Percentiles rank a stretch among this genome's conserved stretches.
These are phyloP conservation scores for Hanseniaspora singularis DNA, from an alignment of 805 yeast genomes.

Conservation along the genomic window DNA sequence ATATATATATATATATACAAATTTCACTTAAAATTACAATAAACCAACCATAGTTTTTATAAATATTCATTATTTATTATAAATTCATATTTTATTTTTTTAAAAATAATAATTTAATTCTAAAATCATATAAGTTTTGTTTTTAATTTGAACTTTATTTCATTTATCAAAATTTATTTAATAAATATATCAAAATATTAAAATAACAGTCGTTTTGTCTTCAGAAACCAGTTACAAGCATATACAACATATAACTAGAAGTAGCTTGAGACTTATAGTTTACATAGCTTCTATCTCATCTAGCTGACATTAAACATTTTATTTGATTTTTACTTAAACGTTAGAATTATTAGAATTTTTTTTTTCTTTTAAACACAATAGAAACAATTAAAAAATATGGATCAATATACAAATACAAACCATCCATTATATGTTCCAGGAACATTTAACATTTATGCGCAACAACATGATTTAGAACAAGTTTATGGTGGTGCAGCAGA, in stretches of 20 bases:
- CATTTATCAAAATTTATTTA: too few relatives aligned
- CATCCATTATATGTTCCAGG: conserved; percentile 44
- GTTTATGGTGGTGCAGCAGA: conserved; percentile 21
- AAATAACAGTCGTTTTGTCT: conserved; percentile 12
- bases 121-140: too few relatives aligned
- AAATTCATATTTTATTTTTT: too few relatives aligned
- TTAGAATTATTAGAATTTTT: too few relatives aligned
- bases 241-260: not conserved
- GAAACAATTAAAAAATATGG: conserved; percentile 21
- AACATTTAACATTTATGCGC: conserved; percentile 40
- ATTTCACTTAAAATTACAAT: too few relatives aligned
- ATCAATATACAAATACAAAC: conserved; percentile 30
- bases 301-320: conserved; percentile 1
- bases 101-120: too few relatives aligned
- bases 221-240: conserved; percentile 14
- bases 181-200: too few relatives aligned
- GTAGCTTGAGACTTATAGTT: not conserved
- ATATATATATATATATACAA: too few relatives aligned
- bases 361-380: not conserved
- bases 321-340: too few relatives aligned
- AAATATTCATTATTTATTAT: too few relatives aligned
- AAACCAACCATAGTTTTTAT: too few relatives aligned
- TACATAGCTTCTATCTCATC: not conserved
- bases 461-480: conserved; percentile 26
- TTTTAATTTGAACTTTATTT: too few relatives aligned